Conservation (phyloP, 352 stramenopile species). For the Pythium aquatile region DNA sequence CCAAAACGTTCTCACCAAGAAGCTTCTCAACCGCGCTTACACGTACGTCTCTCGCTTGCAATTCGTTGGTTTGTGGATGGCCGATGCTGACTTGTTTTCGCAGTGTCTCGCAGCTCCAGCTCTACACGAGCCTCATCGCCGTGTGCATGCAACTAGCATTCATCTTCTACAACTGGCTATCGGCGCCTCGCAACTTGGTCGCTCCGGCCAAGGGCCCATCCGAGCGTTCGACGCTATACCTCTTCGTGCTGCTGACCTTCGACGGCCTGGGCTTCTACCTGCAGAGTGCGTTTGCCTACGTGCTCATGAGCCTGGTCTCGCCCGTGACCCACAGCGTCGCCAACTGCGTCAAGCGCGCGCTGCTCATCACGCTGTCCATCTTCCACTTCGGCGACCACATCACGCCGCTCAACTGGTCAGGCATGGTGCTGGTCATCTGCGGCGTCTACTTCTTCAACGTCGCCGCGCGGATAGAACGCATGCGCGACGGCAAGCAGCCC, state of each 20-base stretch:
- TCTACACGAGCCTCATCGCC: slow-evolving; percentile 89
- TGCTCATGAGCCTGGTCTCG: slow-evolving; percentile 90
- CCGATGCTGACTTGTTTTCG: background rate
- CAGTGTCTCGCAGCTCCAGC: slow-evolving; percentile 83
- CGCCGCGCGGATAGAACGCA: slow-evolving; percentile 53
- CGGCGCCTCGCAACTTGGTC: slow-evolving; percentile 29
- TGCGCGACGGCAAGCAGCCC: slow-evolving; percentile 31
- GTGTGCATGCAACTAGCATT: slow-evolving; percentile 83
- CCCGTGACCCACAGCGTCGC: slow-evolving; percentile 90
- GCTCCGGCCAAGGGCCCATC: slow-evolving; percentile 25
- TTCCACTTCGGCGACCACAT: slow-evolving; percentile 87
- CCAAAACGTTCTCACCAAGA: slow-evolving; percentile 91
- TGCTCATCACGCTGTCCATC: slow-evolving; percentile 91
- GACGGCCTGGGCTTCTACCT: slow-evolving; percentile 89
- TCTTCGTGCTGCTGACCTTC: slow-evolving; percentile 53
- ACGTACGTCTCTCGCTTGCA: slow-evolving; percentile 38
- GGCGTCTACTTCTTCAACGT: slow-evolving; percentile 89
- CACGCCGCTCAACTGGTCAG: slow-evolving; percentile 77
- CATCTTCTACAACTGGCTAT: slow-evolving; percentile 65
- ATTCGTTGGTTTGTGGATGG: background rate
- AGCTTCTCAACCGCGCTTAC: slow-evolving; percentile 78
- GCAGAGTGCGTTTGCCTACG: slow-evolving; percentile 89
- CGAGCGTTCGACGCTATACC: slow-evolving; percentile 39
- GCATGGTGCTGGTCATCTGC: slow-evolving; percentile 85
- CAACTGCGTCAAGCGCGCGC: slow-evolving; percentile 89